Conservation (phyloP, 441 rosid species). For the Bruguiera hainesii region DNA sequence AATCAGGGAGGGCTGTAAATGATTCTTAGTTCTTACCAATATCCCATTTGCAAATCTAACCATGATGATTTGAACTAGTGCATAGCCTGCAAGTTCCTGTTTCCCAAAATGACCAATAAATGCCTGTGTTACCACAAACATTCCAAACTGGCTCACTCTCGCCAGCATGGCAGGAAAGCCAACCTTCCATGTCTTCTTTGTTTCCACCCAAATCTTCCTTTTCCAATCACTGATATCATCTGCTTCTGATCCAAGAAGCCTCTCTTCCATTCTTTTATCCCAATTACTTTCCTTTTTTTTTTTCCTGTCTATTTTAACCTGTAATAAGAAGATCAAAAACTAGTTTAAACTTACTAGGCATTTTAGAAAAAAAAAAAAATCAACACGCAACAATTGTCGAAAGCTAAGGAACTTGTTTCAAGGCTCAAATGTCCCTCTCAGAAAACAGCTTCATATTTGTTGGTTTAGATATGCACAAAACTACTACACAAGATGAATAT, state of each 20-base stretch:
- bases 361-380: no score
- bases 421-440: no score
- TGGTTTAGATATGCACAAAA: no score
- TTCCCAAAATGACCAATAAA: conserved; percentile 28
- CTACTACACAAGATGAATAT: no score
- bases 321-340: no score
- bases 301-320: no score
- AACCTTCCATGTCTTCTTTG: conserved; percentile 26
- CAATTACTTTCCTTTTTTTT: no score
- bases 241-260: conserved; percentile 28
- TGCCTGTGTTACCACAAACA: conserved; percentile 31
- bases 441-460: no score
- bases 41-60: conserved; percentile 21
- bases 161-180: conserved; percentile 27
- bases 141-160: conserved; percentile 23
- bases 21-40: conserved; percentile 15
- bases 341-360: no score
- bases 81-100: conserved; percentile 29
- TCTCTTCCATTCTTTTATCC: conserved; percentile 28
- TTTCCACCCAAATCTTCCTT: conserved; percentile 18
- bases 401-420: no score
- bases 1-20: background rate
- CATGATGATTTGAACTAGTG: conserved; percentile 20
- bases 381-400: no score
- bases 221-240: background rate